These are phyloP conservation scores for Cadophora sp. DNA, from an alignment of 2,329 filamentous ascomycete genomes.

Conservation along the genomic window DNA sequence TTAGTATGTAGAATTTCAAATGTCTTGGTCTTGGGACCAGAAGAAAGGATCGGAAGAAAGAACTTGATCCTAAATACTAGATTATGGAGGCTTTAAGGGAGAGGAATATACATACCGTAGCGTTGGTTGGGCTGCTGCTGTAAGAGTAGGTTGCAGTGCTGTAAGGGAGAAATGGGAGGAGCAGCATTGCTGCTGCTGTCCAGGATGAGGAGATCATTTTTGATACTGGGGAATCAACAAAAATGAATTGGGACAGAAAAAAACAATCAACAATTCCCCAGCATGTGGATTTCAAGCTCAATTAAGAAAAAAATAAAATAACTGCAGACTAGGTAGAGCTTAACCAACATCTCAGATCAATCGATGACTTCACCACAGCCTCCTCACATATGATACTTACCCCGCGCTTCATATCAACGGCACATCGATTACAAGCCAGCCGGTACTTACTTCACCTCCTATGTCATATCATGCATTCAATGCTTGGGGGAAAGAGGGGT, in stretches of 20 bases:
- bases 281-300: too few relatives aligned
- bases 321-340: neutral
- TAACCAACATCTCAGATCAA: neutral
- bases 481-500: conserved; percentile 17
- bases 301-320: too few relatives aligned
- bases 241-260: neutral
- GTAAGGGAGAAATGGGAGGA: neutral
- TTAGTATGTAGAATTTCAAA: too few relatives aligned
- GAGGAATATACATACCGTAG: neutral
- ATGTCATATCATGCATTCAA: too few relatives aligned
- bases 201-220: conserved; percentile 11
- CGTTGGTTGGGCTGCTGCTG: conserved; percentile 4
- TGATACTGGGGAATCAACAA: neutral
- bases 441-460: neutral
- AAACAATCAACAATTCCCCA: neutral
- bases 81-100: too few relatives aligned
- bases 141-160: neutral
- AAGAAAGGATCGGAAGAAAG: too few relatives aligned
- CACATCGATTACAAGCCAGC: neutral
- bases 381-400: neutral
- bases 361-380: conserved; percentile 20
- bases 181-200: neutral
- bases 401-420: conserved; percentile 13
- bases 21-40: too few relatives aligned
- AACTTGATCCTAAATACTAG: too few relatives aligned